Conservation (phyloP, 345 rosid species). For the Eucalyptus urophylla region DNA sequence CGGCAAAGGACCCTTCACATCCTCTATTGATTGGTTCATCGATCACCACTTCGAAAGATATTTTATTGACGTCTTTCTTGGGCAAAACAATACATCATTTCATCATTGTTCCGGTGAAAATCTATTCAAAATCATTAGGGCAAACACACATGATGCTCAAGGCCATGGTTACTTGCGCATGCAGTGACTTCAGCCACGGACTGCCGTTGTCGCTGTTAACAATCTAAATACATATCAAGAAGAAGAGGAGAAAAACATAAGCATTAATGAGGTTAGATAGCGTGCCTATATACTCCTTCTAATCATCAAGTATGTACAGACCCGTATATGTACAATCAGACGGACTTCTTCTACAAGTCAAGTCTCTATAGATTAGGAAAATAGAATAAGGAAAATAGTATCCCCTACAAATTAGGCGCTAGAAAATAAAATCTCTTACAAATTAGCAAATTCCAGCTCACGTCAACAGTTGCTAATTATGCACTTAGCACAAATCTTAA, state of each 20-base stretch:
- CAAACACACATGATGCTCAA: background rate
- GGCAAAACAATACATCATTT: background rate
- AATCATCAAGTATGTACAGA: background rate
- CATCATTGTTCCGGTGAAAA: background rate
- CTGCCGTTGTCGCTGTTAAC: background rate
- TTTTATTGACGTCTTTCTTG: background rate
- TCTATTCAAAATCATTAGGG: background rate
- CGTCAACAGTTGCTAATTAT: background rate
- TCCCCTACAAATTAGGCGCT: too few relatives aligned
- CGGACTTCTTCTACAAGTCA: background rate
- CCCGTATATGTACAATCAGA: too few relatives aligned
- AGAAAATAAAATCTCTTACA: too few relatives aligned
- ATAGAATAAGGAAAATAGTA: too few relatives aligned
- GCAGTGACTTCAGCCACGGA: background rate
- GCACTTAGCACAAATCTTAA: background rate
- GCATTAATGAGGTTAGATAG: too few relatives aligned
- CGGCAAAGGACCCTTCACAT: background rate
- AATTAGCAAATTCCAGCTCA: too few relatives aligned
- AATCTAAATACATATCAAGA: too few relatives aligned
- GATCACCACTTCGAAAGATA: background rate
- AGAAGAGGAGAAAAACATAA: too few relatives aligned
- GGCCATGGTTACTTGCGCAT: background rate
- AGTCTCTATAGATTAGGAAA: background rate
- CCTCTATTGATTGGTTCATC: background rate
- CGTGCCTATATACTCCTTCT: too few relatives aligned